These are phyloP conservation scores for Trichoderma sp. DNA, from an alignment of 2,329 filamentous ascomycete genomes.

Conservation along the genomic window DNA sequence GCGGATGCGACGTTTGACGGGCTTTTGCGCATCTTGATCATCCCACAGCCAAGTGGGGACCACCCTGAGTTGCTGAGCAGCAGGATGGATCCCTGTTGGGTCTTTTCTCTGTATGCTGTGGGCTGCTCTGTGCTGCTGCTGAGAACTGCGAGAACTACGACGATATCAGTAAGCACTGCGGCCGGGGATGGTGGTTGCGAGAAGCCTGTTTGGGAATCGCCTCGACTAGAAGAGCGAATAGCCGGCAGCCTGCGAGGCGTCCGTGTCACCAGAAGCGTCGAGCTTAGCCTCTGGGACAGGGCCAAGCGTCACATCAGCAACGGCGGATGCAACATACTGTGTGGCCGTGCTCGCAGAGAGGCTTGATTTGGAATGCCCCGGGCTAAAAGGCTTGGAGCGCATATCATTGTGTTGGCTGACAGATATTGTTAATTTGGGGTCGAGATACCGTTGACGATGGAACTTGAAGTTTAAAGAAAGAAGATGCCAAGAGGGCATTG, in stretches of 20 bases:
- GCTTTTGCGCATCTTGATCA: constrained; percentile 1
- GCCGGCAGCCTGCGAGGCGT: not conserved
- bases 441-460: not conserved
- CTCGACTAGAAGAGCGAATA: not conserved
- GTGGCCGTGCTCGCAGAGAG: not conserved
- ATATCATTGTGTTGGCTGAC: not conserved
- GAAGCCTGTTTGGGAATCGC: constrained; percentile 3
- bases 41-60: not conserved
- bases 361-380: not conserved
- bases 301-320: constrained; percentile 12
- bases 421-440: not conserved
- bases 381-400: not conserved
- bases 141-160: not conserved
- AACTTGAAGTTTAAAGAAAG: not conserved
- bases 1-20: constrained; percentile 6
- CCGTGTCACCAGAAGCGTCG: not conserved
- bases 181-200: not conserved
- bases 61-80: constrained; percentile 6
- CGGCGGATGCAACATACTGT: not conserved
- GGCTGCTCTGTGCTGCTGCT: not conserved
- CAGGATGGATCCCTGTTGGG: not conserved
- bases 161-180: constrained; percentile 5
- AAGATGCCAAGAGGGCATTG: not conserved
- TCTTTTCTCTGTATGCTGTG: not conserved
- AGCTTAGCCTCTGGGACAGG: not conserved